Conservation (phyloP, 768 basidiomycete genomes). For the Gloeostereum incarnatum region DNA sequence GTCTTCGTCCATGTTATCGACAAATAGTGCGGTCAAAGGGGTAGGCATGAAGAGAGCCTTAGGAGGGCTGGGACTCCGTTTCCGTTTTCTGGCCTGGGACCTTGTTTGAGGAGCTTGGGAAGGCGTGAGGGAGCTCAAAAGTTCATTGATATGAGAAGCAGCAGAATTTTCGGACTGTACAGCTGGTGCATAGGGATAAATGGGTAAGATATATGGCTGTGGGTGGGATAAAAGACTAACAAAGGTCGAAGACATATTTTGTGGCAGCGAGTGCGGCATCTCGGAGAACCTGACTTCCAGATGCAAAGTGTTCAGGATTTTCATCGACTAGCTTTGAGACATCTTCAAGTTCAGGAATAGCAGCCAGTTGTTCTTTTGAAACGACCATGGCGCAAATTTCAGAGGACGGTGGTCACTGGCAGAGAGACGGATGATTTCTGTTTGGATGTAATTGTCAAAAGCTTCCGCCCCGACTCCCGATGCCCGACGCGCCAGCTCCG, state of each 20-base stretch:
- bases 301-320: constrained; percentile 44
- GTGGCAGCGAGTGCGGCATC: constrained; percentile 55
- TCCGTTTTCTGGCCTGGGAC: constrained; percentile 46
- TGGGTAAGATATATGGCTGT: no score
- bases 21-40: constrained; percentile 66
- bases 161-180: constrained; percentile 61
- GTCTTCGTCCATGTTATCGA: constrained; percentile 72
- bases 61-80: constrained; percentile 20
- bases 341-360: constrained; percentile 30
- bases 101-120: constrained; percentile 66
- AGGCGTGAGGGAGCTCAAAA: constrained; percentile 64
- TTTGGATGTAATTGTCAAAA: no score
- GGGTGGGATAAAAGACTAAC: constrained; percentile 27
- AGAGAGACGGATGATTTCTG: no score
- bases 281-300: constrained; percentile 43
- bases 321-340: constrained; percentile 50
- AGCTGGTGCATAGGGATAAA: constrained; percentile 36
- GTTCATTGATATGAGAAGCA: constrained; percentile 48
- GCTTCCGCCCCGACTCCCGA: no score
- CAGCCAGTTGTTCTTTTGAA: no score
- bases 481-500: no score
- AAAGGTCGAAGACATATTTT: constrained; percentile 69
- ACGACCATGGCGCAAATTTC: no score
- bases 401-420: no score
- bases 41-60: constrained; percentile 40